Conservation (phyloP, 2,329 filamentous ascomycete genomes). For the Coniella vitis region DNA sequence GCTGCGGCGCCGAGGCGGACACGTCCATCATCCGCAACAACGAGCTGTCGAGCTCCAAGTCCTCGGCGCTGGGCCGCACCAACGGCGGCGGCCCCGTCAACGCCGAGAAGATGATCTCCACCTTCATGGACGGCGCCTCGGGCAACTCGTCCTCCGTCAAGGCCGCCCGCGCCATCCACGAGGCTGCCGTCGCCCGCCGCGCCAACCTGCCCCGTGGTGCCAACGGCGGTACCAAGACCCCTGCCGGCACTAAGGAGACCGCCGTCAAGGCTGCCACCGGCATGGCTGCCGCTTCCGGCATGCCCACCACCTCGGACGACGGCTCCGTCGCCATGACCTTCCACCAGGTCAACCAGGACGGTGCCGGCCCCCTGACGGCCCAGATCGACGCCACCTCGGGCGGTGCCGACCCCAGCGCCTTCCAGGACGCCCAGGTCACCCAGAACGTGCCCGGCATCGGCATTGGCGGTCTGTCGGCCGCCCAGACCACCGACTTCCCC, state of each 20-base stretch:
- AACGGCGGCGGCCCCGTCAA: constrained; percentile 52
- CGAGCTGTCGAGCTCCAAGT: constrained; percentile 49
- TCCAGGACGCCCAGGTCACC: constrained; percentile 51
- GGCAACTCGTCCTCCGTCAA: constrained; percentile 20
- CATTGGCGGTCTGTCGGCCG: constrained; percentile 49
- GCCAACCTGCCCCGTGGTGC: constrained; percentile 15
- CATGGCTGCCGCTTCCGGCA: constrained; percentile 42
- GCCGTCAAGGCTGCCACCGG: constrained; percentile 50
- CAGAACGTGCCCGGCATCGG: constrained; percentile 31
- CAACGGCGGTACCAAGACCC: constrained; percentile 34
- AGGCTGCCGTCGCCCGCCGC: constrained; percentile 18
- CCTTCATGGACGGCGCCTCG: constrained; percentile 48
- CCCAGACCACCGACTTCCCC: constrained; percentile 57
- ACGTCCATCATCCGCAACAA: constrained; percentile 61
- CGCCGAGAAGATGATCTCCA: constrained; percentile 47
- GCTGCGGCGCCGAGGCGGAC: constrained; percentile 60
- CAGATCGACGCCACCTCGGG: constrained; percentile 56
- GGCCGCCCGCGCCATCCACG: constrained; percentile 15
- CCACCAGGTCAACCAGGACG: constrained; percentile 67
- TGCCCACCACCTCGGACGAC: constrained; percentile 55
- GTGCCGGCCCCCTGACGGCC: constrained; percentile 56
- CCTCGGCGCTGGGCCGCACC: constrained; percentile 57
- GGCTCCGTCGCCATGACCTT: constrained; percentile 58
- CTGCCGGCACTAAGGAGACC: constrained; percentile 34
- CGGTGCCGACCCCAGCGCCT: constrained; percentile 53